Conservation (phyloP, 2,329 filamentous ascomycete species). For the Geosmithia morbida region DNA sequence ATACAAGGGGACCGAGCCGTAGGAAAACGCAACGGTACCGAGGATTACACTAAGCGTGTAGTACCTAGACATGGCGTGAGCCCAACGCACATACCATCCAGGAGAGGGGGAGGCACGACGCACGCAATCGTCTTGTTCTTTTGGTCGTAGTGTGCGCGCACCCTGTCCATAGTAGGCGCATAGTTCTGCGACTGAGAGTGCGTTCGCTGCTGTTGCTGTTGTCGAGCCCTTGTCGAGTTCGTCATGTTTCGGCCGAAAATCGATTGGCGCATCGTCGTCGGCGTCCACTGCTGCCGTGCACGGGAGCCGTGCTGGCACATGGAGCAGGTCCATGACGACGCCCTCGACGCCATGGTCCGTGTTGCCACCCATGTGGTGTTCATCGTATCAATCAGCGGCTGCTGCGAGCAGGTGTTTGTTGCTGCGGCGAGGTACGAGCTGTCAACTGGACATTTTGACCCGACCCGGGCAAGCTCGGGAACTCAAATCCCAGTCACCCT, state of each 20-base stretch:
- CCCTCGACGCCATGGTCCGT: slow-evolving; percentile 2
- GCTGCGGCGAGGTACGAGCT: neutral
- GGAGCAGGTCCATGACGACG: slow-evolving; percentile 20
- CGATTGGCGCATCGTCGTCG: slow-evolving; percentile 4
- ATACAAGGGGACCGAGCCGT: slow-evolving; percentile 75
- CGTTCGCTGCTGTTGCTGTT: slow-evolving; percentile 12
- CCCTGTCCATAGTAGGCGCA: slow-evolving; percentile 41
- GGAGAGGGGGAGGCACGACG: slow-evolving; percentile 1
- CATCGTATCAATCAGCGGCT: neutral
- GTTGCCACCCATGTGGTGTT: slow-evolving; percentile 1
- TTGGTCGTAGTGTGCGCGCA: slow-evolving; percentile 47
- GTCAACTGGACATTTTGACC: neutral
- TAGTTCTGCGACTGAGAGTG: slow-evolving; percentile 6
- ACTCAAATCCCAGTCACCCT: too few relatives aligned
- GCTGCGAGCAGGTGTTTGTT: neutral
- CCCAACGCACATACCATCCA: neutral
- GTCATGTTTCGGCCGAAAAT: slow-evolving; percentile 16
- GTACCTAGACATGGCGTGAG: slow-evolving; percentile 30
- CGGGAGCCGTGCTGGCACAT: slow-evolving; percentile 20
- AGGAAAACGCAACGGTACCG: slow-evolving; percentile 66
- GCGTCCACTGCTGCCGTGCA: slow-evolving; percentile 6
- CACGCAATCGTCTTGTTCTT: slow-evolving; percentile 50
- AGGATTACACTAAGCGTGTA: slow-evolving; percentile 67
- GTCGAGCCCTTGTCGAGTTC: slow-evolving; percentile 10
- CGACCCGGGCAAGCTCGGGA: neutral